Evolutionary conservation across 2,329 filamentous ascomycete species (phyloP), one percentile per base, ranked within the genome.

Genomic region (Xylaria sp.): DNA sequence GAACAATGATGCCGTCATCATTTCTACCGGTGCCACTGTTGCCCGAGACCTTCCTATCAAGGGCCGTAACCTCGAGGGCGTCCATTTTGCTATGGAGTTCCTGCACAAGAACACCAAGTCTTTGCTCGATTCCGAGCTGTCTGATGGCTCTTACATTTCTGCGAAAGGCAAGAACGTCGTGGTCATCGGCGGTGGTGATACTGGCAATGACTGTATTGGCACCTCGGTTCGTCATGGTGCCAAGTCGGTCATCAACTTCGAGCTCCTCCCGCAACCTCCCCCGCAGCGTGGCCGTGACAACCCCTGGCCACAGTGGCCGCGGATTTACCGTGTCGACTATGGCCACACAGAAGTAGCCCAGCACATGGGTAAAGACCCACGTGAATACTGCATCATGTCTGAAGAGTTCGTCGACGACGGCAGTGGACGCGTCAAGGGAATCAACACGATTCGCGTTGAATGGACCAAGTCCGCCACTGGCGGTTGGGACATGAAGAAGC

Each of bases 401-500:
- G 93, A 95, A 78, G 91, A 96, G 67, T 97, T 97, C 65, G 91
- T 95, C 57, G 91, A 92, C 62, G 91, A 96, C 66, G 92, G 91
- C 58, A 84, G 76, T 45, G 92, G 92, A 71, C 88, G 88, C 62
- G 91, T 97, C 69, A 95, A 92, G 80, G 93, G 93, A 60, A 96
- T 97, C 81, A 96, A 94, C 76, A 96, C 92, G 40, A 85, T 94
- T 54, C 91, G 93, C 50, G 92, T 97, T 40, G 92, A 97, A 73
- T 97, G 93, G 93, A 94, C 91, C 65, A 94, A 92, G 81, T 91
- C 87, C 49, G 82, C 90, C 22, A 87, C 85, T 57, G 92, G 92
- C 62, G 92, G 92, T 41, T 97, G 93, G 93, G 93, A 97, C 75
- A 97, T 97, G 92, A 96, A 96, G 83, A 93, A 96, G 74, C 82